A percentile compares a stretch with the other conserved stretches of the same genome.
phyloP scores from a whole-genome alignment of 2,329 filamentous ascomycete genomes.

The Aspergillus quadrilineatus region DNA sequence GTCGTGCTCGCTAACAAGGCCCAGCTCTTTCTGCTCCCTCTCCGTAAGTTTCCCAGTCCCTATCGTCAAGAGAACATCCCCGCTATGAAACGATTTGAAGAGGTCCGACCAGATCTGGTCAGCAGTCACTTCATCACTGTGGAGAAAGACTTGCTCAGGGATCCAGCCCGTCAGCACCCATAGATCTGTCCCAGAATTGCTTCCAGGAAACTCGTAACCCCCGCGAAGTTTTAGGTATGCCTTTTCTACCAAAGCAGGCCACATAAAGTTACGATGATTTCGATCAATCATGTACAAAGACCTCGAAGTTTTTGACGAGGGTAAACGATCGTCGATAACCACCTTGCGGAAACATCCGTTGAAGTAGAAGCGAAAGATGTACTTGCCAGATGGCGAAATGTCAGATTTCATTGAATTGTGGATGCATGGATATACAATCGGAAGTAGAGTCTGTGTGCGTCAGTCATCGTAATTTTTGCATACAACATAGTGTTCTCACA shows the following conservation, averaged over 20 bases:
- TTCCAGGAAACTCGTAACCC: conserved; percentile 96
- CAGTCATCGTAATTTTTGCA: neutral
- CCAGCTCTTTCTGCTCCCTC: conserved; percentile 75
- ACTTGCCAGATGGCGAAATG: conserved; percentile 78
- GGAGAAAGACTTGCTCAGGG: conserved; percentile 89
- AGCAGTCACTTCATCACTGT: conserved; percentile 77
- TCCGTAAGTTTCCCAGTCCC: conserved; percentile 80
- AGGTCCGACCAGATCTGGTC: conserved; percentile 76
- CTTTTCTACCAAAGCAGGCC: conserved; percentile 92
- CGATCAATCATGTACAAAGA: conserved; percentile 85
- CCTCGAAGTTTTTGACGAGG: conserved; percentile 68
- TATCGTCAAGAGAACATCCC: conserved; percentile 83
- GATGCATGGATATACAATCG: conserved; percentile 75
- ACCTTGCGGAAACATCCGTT: conserved; percentile 90
- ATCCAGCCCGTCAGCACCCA: conserved; percentile 96
- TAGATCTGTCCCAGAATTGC: conserved; percentile 92
- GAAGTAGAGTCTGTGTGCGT: conserved; percentile 61
- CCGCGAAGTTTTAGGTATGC: conserved; percentile 94
- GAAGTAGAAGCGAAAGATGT: conserved; percentile 89
- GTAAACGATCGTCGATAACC: conserved; percentile 83
- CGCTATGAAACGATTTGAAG: conserved; percentile 68
- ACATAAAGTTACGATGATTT: conserved; percentile 75
- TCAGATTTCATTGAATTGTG: conserved; percentile 55
- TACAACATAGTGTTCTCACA: conserved; percentile 47
- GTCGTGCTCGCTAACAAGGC: conserved; percentile 86